Evolutionary conservation across 257 asterid species (phyloP), one percentile per base, ranked within the genome.

Genomic region (Dorcoceras hygrometricum): DNA sequence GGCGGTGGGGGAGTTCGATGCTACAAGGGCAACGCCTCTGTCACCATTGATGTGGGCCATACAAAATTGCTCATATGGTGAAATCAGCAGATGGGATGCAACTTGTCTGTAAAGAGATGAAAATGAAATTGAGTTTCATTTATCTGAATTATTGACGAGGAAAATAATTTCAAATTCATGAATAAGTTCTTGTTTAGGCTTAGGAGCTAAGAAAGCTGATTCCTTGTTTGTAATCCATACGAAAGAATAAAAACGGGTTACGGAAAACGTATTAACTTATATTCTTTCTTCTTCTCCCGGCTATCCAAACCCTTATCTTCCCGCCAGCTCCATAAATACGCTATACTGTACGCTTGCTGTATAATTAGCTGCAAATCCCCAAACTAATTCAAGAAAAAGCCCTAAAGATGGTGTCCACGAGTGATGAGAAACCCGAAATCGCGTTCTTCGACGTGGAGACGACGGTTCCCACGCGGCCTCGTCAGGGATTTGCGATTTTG

Each of bases 361-460:
- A 36, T 7, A 34, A 1, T 34, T 34, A 34, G 50, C 50, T 46
- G 54, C 2, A 46, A n/a, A n/a, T n/a, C n/a, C n/a, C n/a, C n/a
- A n/a, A 14, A 46, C 0, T 16, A 5, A 43, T 43, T 3, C 0
- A 43, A 46, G 22, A 16, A 46, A 4, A 46, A 1, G 9, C 22
- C 20, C 54, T 46, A 65, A 74, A 11, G 62, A 65, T 62, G 71
- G 74, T 71, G 78, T 70, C 68, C 64, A 67, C 69, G 65, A 77
- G 25, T 16, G 78, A 56, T 5, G 95, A 88, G 51, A 78, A 82
- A 70, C 76, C 92, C 16, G 97, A 90, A 76, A 91, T 90, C 14
- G 97, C 87, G 3, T 94, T 94, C 84, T 90, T 90, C 81, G 99
- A 94, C 57, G 71, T 94, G 73, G 99, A 94, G 75, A 94, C 99